Evolutionary conservation across 345 rosid species (phyloP), one percentile per base, ranked within the genome.

Genomic region (Pistacia atlantica): DNA sequence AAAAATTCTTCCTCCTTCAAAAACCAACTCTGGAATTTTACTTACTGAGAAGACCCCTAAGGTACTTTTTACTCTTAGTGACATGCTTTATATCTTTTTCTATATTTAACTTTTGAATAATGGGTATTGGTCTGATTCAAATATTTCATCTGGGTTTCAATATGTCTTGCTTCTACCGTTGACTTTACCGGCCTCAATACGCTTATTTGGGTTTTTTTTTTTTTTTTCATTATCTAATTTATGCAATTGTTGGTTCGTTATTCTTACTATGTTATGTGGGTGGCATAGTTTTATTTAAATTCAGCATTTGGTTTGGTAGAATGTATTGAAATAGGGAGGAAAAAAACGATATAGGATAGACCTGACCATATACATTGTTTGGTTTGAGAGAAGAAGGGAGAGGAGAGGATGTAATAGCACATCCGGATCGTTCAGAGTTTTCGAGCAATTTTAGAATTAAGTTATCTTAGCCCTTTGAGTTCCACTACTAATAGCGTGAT

Each of bases 21-120:
- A 90, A 57, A 92, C 95, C 51, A 77, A 83, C 52, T 83, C 92
- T 28, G 95, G 98, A 4, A 89, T 92, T 77, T 85, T 92, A 81
- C 81, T 92, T 54, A 93, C 97, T 1, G 95, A 92, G 76, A 84
- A 83, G 56, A 83, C 95, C 58, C 22, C 91, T 75, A 83, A 88
- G 95, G 95, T 89, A 48, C 3, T 38, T 54, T 12, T 14, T 78
- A 16, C 31, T 62, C 55, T 10, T 18, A 2, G 2, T n/a, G 12
- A 8, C 45, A 17, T 58, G 1, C 18, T 49, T 65, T 69, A 45
- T n/a, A 3, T 46, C n/a, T n/a, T 61, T 13, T 8, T 37, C 28
- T 82, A 22, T 20, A 37, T 62, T 16, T 25, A 0, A 0, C 17
- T 33, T 71, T 33, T 57, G 20, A 57, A 17, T n/a, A 57, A 18